A percentile compares a stretch with the other conserved stretches of the same genome.
These are phyloP conservation scores for Trichoderma cornu-damae DNA, from an alignment of 2,329 filamentous ascomycete genomes.

Conservation along the genomic window DNA sequence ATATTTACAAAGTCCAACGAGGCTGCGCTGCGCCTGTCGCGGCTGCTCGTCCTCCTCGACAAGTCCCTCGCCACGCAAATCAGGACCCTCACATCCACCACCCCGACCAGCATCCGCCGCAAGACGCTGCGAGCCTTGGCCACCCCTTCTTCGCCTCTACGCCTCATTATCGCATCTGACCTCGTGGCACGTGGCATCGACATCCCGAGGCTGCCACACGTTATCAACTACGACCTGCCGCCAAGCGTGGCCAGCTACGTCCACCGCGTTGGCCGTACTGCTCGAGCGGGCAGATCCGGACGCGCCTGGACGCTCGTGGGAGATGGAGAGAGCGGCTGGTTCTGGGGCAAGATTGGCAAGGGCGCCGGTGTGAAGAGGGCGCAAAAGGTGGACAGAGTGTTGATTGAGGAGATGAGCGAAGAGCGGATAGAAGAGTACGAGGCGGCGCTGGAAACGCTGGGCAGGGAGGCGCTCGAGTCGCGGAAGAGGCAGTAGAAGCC, in stretches of 20 bases:
- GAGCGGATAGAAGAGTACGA: constrained; percentile 46
- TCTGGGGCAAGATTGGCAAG: constrained; percentile 74
- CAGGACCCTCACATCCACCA: constrained; percentile 71
- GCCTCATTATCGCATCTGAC: constrained; percentile 83
- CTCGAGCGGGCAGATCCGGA: constrained; percentile 70
- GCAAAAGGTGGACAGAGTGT: constrained; percentile 44
- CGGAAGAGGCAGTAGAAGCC: constrained; percentile 25
- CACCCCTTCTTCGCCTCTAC: constrained; percentile 59
- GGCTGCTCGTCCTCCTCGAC: constrained; percentile 65
- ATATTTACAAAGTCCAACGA: constrained; percentile 93
- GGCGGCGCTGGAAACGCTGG: constrained; percentile 56
- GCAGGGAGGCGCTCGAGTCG: constrained; percentile 49
- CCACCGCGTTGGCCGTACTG: constrained; percentile 87
- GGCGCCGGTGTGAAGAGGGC: constrained; percentile 45
- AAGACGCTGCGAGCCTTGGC: constrained; percentile 64
- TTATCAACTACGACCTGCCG: constrained; percentile 92
- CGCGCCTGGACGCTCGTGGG: constrained; percentile 83
- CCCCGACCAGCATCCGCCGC: constrained; percentile 64
- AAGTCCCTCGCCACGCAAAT: constrained; percentile 53
- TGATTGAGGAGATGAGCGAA: constrained; percentile 45
- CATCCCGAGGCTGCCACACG: constrained; percentile 69
- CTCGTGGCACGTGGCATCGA: constrained; percentile 91
- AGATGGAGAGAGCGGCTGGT: constrained; percentile 82
- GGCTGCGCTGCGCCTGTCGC: constrained; percentile 76
- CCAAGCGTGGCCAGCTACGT: constrained; percentile 77